These are phyloP conservation scores for Aaosphaeria pasadenensis DNA, from an alignment of 2,329 filamentous ascomycete species.

Conservation along the genomic window DNA sequence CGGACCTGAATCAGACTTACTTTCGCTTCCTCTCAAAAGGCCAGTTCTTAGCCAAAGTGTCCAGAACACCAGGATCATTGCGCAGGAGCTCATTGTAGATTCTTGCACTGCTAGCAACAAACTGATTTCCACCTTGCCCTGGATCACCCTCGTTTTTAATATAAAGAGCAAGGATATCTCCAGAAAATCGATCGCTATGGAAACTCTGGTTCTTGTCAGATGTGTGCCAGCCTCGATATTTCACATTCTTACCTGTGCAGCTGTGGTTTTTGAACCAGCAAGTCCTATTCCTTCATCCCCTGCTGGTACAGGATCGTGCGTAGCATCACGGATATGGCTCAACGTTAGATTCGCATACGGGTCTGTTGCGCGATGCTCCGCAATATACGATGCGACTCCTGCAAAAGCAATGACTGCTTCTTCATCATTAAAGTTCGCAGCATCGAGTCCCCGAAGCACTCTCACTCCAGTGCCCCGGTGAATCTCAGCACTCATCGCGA, in stretches of 20 bases:
- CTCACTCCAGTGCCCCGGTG: conserved; percentile 27
- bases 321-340: conserved; percentile 37
- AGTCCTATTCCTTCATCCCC: conserved; percentile 34
- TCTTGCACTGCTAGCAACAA: conserved; percentile 27
- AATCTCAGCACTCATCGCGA: conserved; percentile 21
- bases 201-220: conserved; percentile 19
- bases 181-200: conserved; percentile 37
- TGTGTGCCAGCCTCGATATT: not conserved
- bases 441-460: conserved; percentile 31
- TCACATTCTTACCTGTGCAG: conserved; percentile 20
- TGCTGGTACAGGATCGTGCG: conserved; percentile 26
- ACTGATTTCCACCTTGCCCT: conserved; percentile 30
- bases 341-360: conserved; percentile 37
- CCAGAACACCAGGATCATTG: conserved; percentile 29
- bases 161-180: conserved; percentile 34
- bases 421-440: conserved; percentile 32
- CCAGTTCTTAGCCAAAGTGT: conserved; percentile 35
- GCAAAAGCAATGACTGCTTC: conserved; percentile 35
- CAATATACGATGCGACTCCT: conserved; percentile 30
- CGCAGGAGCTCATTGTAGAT: conserved; percentile 36
- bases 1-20: conserved; percentile 16
- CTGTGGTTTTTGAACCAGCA: conserved; percentile 35
- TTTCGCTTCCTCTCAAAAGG: conserved; percentile 38
- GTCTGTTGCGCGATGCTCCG: conserved; percentile 31
- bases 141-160: conserved; percentile 31